Percentiles rank a stretch among this genome's conserved stretches.
These are phyloP conservation scores for Coemansia sp. DNA, from an alignment of 192 early-diverging fungal species.

Conservation along the genomic window DNA sequence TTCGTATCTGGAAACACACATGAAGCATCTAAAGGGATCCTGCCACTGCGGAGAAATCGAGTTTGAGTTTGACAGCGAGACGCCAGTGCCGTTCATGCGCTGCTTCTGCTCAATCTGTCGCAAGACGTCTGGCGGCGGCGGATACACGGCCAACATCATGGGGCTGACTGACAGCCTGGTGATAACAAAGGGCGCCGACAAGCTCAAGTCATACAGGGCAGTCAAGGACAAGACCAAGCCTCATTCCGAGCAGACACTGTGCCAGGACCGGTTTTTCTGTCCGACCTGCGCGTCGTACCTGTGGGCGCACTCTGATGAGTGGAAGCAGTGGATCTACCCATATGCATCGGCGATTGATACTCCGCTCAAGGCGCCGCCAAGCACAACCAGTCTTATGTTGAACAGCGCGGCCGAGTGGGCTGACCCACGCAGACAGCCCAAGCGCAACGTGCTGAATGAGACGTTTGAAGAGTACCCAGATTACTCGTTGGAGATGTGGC, in stretches of 20 bases:
- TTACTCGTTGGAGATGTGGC: constrained; percentile 58
- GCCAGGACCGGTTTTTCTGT: constrained; percentile 59
- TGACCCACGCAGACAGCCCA: constrained; percentile 19
- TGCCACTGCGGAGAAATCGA: constrained; percentile 61
- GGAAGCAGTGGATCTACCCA: constrained; percentile 34
- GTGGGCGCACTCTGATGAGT: constrained; percentile 40
- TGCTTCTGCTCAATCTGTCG: constrained; percentile 69
- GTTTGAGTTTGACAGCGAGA: constrained; percentile 52
- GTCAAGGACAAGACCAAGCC: constrained; percentile 40
- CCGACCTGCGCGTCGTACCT: constrained; percentile 56
- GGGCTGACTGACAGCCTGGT: constrained; percentile 44
- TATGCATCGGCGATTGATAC: constrained; percentile 62
- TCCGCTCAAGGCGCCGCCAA: constrained; percentile 45
- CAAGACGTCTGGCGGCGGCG: constrained; percentile 61
- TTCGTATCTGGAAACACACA: too few relatives aligned
- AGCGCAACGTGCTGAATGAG: constrained; percentile 12
- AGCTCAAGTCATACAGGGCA: constrained; percentile 44
- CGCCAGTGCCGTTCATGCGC: constrained; percentile 57
- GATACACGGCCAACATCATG: constrained; percentile 57
- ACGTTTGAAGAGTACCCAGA: constrained; percentile 56
- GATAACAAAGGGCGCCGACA: constrained; percentile 34
- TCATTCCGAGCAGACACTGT: constrained; percentile 34
- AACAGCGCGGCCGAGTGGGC: constrained; percentile 52
- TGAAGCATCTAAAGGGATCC: constrained; percentile 58
- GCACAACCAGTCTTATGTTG: constrained; percentile 45